Percentiles rank a stretch among this genome's conserved stretches.
Evolutionary conservation across 2,329 filamentous ascomycete genomes (phyloP).

Genomic region (Teratosphaeria gauchensis): DNA sequence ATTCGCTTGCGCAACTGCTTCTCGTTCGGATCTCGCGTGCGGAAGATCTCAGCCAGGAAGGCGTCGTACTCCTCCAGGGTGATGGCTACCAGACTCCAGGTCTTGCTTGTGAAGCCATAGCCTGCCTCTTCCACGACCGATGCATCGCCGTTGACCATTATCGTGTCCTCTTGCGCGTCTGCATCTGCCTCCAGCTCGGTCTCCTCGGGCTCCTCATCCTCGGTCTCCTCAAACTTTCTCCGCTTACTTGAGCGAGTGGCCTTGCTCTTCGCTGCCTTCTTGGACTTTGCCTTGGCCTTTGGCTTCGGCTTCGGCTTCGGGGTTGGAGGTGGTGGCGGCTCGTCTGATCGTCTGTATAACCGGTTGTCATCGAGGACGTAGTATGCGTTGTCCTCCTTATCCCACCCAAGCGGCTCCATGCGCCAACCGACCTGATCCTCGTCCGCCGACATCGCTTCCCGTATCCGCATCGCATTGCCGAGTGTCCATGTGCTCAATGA

Average conservation of each 20-base stretch:
- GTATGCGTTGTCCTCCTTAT: conserved; percentile 75
- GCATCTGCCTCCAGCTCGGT: conserved; percentile 29
- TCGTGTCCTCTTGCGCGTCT: conserved; percentile 29
- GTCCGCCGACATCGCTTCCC: conserved; percentile 75
- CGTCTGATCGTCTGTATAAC: conserved; percentile 78
- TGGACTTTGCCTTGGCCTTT: conserved; percentile 48
- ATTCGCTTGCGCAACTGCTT: conserved; percentile 65
- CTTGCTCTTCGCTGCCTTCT: conserved; percentile 44
- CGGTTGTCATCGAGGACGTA: conserved; percentile 90
- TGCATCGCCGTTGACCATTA: conserved; percentile 21
- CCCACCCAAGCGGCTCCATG: conserved; percentile 81
- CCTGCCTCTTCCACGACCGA: conserved; percentile 31
- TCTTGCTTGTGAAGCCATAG: conserved; percentile 59
- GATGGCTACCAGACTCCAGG: conserved; percentile 86
- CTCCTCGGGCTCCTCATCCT: conserved; percentile 34
- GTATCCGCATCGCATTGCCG: conserved; percentile 74
- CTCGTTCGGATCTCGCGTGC: conserved; percentile 75
- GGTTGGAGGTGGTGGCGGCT: conserved; percentile 48
- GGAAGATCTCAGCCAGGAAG: conserved; percentile 62
- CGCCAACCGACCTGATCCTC: conserved; percentile 45
- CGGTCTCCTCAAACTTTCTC: conserved; percentile 47
- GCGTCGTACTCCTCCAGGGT: conserved; percentile 65
- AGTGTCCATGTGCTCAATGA: conserved; percentile 86
- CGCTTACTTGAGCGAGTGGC: conserved; percentile 60
- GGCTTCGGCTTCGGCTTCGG: conserved; percentile 41